Base-by-base conservation (phyloP, 768 basidiomycete genomes). In the Rhodotorula sphaerocarpa region DNA sequence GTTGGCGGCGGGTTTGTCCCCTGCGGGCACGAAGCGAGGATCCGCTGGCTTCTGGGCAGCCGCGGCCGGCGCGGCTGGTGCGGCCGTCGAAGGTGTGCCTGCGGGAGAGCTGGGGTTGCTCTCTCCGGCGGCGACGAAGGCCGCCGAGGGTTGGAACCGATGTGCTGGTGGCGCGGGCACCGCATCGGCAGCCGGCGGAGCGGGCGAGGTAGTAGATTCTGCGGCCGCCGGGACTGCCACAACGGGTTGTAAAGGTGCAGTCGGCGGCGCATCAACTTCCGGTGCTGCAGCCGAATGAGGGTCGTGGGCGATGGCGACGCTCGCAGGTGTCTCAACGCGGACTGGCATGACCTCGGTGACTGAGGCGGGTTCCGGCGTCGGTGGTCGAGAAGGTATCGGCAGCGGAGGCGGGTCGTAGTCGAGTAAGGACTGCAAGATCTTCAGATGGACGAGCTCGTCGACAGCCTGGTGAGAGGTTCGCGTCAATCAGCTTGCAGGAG, bases 401-500 rank as follows among this genome's bases (percentile, higher is more conserved):
- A 61, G 55, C 1, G 64, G 57, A 2, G 34, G 11, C 3, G 67
- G 67, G 0, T 50, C 42, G 11, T 81, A 80, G 47, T 82, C 83
- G 15, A 86, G 84, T 55, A 96, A 78, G 16, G 86, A 85, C 73
- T 92, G 90, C 68, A 91, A 85, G 34, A 96, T 79, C 74, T 97
- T 95, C 61, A 96, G 79, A 75, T 95, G 91, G 53, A 97, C 77
- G 30, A 95, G 80, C 76, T 97, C 92, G 74, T 97, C 92, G 4
- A 97, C 92, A 16, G 89, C 90, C 75, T 97, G 91, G 72, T 15
- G 30, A 33, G 16, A 33, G 23, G 16, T 47, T 28, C 16, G 5
- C 25, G 7, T n/a, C 23, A 7, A 5, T 12, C 36, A 6, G 43
- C 14, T 44, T 16, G 25, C n/a, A 25, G 44, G 27, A 1, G 28